Evolutionary conservation across 495 filamentous ascomycete genomes (phyloP).

Genomic region (Saxophila tyrrhenica): DNA sequence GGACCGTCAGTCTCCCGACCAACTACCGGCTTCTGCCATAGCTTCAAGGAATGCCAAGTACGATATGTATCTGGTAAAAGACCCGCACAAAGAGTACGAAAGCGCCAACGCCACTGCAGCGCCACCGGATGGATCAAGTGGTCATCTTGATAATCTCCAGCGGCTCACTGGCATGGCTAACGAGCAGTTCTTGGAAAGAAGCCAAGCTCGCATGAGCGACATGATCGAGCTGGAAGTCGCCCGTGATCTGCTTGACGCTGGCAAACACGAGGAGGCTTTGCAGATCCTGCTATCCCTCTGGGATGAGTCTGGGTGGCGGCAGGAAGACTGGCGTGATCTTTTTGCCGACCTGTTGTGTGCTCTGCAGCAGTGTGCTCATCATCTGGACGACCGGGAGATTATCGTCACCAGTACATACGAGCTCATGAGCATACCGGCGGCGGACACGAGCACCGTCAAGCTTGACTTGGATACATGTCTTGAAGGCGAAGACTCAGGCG

Average conservation of each 20-base stretch:
- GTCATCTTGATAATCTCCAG: slow-evolving; percentile 55
- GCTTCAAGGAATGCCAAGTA: slow-evolving; percentile 58
- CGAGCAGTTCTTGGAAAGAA: slow-evolving; percentile 50
- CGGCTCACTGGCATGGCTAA: slow-evolving; percentile 49
- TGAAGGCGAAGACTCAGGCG: not conserved
- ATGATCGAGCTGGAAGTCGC: slow-evolving; percentile 59
- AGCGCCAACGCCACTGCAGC: slow-evolving; percentile 24
- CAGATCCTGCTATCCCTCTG: slow-evolving; percentile 58
- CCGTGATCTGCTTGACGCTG: slow-evolving; percentile 50
- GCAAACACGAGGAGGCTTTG: slow-evolving; percentile 55
- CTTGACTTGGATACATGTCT: not conserved
- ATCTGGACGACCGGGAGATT: slow-evolving; percentile 49
- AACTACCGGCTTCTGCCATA: slow-evolving; percentile 56
- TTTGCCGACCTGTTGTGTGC: slow-evolving; percentile 63
- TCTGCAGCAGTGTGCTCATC: slow-evolving; percentile 59
- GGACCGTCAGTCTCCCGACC: slow-evolving; percentile 55
- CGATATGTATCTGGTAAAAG: slow-evolving; percentile 75
- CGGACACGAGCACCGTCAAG: slow-evolving; percentile 12
- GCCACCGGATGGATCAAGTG: slow-evolving; percentile 23
- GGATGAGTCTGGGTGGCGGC: slow-evolving; percentile 61
- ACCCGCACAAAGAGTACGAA: slow-evolving; percentile 56
- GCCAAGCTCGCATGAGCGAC: slow-evolving; percentile 54
- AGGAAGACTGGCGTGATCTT: slow-evolving; percentile 69
- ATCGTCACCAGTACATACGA: slow-evolving; percentile 78
- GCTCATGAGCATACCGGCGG: slow-evolving; percentile 40